These are phyloP conservation scores for Thyridium curvatum DNA, from an alignment of 2,329 filamentous ascomycete species.

Conservation along the genomic window DNA sequence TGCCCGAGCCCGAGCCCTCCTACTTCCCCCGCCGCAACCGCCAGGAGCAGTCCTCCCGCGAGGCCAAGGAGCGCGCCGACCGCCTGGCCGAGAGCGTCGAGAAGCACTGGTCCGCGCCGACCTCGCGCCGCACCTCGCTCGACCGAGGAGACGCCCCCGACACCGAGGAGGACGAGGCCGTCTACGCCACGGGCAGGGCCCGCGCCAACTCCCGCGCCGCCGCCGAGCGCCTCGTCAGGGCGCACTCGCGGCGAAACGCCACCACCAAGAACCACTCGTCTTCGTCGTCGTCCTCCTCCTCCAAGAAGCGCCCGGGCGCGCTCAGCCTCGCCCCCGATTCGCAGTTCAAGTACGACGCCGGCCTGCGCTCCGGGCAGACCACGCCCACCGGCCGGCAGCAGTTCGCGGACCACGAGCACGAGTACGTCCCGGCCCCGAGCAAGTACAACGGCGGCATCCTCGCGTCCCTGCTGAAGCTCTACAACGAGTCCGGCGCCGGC, in stretches of 20 bases:
- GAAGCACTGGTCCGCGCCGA: conserved; percentile 18
- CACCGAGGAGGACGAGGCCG: conserved; percentile 2
- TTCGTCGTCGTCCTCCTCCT: conserved; percentile 11
- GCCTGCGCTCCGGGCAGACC: conserved; percentile 15
- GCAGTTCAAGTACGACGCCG: conserved; percentile 29
- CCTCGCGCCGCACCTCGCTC: conserved; percentile 17
- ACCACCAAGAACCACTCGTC: too few relatives aligned
- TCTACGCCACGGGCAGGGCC: conserved; percentile 1
- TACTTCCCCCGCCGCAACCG: conserved; percentile 7
- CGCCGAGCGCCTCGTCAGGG: conserved; percentile 11
- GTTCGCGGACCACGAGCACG: conserved; percentile 56
- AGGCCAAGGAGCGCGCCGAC: conserved; percentile 25
- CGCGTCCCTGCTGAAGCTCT: conserved; percentile 65
- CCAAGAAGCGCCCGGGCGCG: conserved; percentile 2
- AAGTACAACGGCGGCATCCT: conserved; percentile 70
- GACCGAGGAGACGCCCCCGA: conserved; percentile 7
- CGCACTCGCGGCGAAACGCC: conserved; percentile 5
- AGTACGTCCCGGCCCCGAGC: conserved; percentile 59
- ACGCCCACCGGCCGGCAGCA: conserved; percentile 40
- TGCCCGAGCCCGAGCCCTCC: conserved; percentile 3
- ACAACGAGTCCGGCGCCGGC: conserved; percentile 45
- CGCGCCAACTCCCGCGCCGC: conserved; percentile 3
- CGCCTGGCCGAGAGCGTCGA: conserved; percentile 24
- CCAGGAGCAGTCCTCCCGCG: conserved; percentile 19
- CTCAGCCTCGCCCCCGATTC: conserved; percentile 9